Evolutionary conservation across 2,329 filamentous ascomycete genomes (phyloP), one percentile per base, ranked within the genome.

Genomic region (Drechslerella stenobrocha): DNA sequence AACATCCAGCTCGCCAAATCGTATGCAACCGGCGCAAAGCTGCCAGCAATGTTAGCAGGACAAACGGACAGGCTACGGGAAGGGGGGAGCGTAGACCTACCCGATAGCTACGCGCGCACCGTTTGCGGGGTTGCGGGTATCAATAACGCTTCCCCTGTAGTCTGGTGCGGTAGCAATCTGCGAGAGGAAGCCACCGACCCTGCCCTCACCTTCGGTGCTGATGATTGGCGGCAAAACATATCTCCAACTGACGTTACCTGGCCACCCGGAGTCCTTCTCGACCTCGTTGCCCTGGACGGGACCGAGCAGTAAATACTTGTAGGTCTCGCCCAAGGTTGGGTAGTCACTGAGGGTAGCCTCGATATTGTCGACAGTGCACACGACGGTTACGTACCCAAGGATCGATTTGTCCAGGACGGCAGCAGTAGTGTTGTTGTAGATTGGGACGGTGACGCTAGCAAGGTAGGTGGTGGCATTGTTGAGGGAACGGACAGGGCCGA

Each of bases 1-100:
- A 95, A 73, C 2, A 96, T 90, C 91, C 91, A 96, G 73, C 91
- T 83, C 6, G 88, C 88, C 48, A 95, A 23, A 9, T 32, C 35
- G 42, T 67, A 67, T 34, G 60, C 22, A 11, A 67, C 50, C 0
- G 50, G 63, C 35, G 63, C 34, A 28, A 52, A 60, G 13, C 56
- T 60, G 7, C 15, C 7, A 1, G 5, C 15, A 6, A 6, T n/a
- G 3, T 37, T 11, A 23, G 4, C 15, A 20, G 26, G 18, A 11
- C 28, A 15, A 44, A 20, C 32, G 6, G 37, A 5, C n/a, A n/a
- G 22, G 30, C 11, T 18, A 1, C 13, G 13, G 40, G 51, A 34
- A 28, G 9, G 9, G 8, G 3, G 7, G 18, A 20, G n/a, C 11
- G 6, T 23, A 46, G 35, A 44, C 61, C 7, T 35, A 67, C 63